phyloP scores from a whole-genome alignment of 805 yeast genomes.

The Yamadazyma scolyti region DNA sequence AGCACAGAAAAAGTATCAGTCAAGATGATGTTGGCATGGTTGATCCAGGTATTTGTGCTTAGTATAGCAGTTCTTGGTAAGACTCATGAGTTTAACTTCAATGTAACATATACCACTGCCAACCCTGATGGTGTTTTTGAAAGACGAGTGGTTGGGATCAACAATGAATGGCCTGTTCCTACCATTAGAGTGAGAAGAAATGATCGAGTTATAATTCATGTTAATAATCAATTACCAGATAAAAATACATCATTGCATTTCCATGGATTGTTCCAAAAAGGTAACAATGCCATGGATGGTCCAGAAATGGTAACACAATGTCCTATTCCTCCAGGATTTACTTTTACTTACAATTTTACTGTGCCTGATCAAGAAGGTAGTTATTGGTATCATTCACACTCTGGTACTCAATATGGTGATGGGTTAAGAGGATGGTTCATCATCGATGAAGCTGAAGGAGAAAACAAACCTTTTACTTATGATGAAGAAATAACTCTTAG shows the following conservation, averaged over 20 bases:
- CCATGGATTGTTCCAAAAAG: conserved; percentile 42
- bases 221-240: conserved; percentile 30
- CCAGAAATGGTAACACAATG: conserved; percentile 46
- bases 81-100: conserved; percentile 33
- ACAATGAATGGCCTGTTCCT: conserved; percentile 45
- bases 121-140: conserved; percentile 56
- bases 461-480: conserved; percentile 43
- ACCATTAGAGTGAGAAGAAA: conserved; percentile 31
- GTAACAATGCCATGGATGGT: conserved; percentile 41
- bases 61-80: conserved; percentile 14
- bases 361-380: conserved; percentile 34
- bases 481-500: conserved; percentile 75
- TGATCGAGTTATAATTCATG: conserved; percentile 38
- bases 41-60: too few species aligned
- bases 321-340: conserved; percentile 38
- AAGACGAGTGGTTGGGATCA: conserved; percentile 57
- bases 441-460: conserved; percentile 38
- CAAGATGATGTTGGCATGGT: too few species aligned
- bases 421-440: conserved; percentile 70
- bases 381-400: conserved; percentile 77
- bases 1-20: too few species aligned
- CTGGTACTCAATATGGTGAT: conserved; percentile 74
- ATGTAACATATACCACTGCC: conserved; percentile 35
- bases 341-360: conserved; percentile 37
- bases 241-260: conserved; percentile 40